Evolutionary conservation across 768 basidiomycete species (phyloP).

Genomic region (Calocera viscosa): DNA sequence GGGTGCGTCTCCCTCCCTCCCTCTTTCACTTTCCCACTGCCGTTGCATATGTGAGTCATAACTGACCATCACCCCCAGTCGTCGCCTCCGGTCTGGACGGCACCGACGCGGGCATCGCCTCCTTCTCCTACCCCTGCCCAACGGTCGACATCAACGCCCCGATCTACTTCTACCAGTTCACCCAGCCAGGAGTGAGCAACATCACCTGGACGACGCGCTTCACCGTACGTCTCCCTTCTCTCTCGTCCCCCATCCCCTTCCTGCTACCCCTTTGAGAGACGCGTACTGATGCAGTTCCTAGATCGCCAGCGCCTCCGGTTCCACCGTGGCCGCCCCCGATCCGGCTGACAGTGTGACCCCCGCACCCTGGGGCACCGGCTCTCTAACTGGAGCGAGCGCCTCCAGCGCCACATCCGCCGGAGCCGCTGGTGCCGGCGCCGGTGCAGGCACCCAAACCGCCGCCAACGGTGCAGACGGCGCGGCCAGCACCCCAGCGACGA

Average conservation of each 20-base stretch:
- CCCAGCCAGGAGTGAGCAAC: conserved; percentile 30
- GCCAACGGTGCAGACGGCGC: neutral
- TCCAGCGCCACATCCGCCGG: conserved; percentile 21
- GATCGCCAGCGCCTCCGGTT: conserved; percentile 43
- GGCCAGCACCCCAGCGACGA: neutral
- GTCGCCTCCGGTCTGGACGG: conserved; percentile 52
- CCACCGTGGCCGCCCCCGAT: conserved; percentile 39
- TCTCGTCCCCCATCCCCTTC: neutral
- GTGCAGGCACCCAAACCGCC: neutral
- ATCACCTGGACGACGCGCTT: conserved; percentile 63
- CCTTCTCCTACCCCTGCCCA: conserved; percentile 52
- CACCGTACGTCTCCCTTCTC: conserved; percentile 24
- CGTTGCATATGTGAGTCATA: neutral
- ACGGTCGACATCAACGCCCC: conserved; percentile 52
- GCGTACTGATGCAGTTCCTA: too few relatives aligned
- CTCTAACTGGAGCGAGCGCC: conserved; percentile 36
- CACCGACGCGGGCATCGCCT: conserved; percentile 35
- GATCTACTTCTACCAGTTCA: conserved; percentile 76
- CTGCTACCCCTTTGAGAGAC: too few relatives aligned
- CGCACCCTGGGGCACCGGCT: conserved; percentile 58
- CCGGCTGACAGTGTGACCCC: conserved; percentile 34
- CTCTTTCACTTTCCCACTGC: neutral
- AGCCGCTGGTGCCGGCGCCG: neutral
- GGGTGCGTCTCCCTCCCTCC: conserved; percentile 19
- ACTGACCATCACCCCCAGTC: conserved; percentile 31